Conservation (phyloP, 75 land plant species). For the Pinus albicaulis region DNA sequence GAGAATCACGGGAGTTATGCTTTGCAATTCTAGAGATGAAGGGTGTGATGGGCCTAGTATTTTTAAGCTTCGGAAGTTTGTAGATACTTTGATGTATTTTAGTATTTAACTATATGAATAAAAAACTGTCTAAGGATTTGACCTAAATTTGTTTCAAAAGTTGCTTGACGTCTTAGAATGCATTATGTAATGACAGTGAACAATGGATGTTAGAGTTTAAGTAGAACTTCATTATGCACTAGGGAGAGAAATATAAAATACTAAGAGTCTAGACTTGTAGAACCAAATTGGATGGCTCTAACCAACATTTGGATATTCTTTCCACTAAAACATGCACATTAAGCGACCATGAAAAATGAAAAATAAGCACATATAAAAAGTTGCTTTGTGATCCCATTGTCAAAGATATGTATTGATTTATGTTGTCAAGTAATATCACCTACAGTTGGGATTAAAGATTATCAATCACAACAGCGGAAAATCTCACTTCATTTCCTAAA, state of each 20-base stretch:
- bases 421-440: no score
- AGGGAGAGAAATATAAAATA: no score
- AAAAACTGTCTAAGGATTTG: background rate
- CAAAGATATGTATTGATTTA: no score
- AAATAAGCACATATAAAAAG: background rate
- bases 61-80: background rate
- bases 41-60: background rate
- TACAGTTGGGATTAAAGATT: no score
- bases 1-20: background rate
- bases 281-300: background rate
- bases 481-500: no score
- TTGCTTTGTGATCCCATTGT: no score
- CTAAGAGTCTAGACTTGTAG: background rate
- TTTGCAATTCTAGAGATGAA: background rate
- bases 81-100: background rate
- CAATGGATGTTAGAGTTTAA: background rate
- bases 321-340: conserved; percentile 1
- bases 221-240: background rate
- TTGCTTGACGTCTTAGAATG: background rate
- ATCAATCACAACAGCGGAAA: no score
- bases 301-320: background rate
- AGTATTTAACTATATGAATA: background rate
- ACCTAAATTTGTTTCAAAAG: background rate
- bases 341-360: background rate
- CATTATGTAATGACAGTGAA: background rate